Percentiles rank a stretch among this genome's conserved stretches.
These are phyloP conservation scores for Cardamine chenopodiifolia DNA, from an alignment of 345 rosid species.

Conservation along the genomic window DNA sequence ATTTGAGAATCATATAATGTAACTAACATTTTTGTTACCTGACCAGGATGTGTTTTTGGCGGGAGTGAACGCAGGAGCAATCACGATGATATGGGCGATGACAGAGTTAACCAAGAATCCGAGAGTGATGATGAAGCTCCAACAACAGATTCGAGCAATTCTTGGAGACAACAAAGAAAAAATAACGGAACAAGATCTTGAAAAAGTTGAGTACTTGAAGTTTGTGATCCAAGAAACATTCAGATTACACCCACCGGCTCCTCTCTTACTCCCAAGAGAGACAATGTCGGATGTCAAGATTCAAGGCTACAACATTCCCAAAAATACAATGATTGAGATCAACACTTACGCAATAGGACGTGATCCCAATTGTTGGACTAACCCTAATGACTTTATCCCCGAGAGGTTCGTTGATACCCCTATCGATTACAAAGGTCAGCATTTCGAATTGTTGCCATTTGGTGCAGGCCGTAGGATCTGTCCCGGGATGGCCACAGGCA, in stretches of 20 bases:
- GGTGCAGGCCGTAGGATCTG: slow-evolving; percentile 60
- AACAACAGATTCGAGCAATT: slow-evolving; percentile 48
- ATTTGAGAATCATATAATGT: background rate
- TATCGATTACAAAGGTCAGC: slow-evolving; percentile 49
- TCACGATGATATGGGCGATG: slow-evolving; percentile 58
- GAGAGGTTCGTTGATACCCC: slow-evolving; percentile 50
- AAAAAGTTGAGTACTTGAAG: slow-evolving; percentile 48
- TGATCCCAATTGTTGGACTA: slow-evolving; percentile 49
- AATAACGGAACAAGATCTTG: slow-evolving; percentile 41
- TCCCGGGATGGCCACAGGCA: slow-evolving; percentile 50
- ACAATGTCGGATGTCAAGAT: slow-evolving; percentile 40
- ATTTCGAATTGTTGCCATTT: slow-evolving; percentile 53
- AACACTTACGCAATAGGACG: slow-evolving; percentile 56
- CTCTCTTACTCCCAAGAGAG: slow-evolving; percentile 50
- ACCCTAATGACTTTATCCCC: slow-evolving; percentile 48
- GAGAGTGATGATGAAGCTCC: slow-evolving; percentile 57
- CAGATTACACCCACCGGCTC: slow-evolving; percentile 55
- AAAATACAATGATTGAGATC: slow-evolving; percentile 45
- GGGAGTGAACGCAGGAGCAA: slow-evolving; percentile 55
- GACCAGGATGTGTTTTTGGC: slow-evolving; percentile 51
- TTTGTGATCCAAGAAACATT: slow-evolving; percentile 55
- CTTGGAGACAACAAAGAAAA: slow-evolving; percentile 40
- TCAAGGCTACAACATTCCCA: slow-evolving; percentile 42
- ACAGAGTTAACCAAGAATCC: slow-evolving; percentile 54
- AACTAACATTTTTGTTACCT: background rate